Conservation (phyloP, 352 stramenopile genomes). For the Globisporangium rhizosaccharum region DNA sequence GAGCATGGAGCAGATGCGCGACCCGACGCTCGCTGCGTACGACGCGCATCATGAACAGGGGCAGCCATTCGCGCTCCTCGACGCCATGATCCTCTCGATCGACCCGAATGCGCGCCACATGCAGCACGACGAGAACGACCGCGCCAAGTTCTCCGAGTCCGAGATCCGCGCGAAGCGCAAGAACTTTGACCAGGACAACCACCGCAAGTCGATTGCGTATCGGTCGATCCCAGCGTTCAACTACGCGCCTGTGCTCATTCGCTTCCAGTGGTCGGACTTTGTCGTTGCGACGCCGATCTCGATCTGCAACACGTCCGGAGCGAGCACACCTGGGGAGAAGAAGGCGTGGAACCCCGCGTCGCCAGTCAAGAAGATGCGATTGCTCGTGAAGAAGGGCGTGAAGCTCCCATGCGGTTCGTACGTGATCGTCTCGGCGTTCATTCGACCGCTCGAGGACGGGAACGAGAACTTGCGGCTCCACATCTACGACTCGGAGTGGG, state of each 20-base stretch:
- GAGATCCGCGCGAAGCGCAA: constrained; percentile 57
- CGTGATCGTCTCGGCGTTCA: constrained; percentile 63
- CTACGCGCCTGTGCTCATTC: constrained; percentile 52
- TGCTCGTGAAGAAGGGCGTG: constrained; percentile 51
- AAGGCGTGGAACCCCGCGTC: constrained; percentile 20
- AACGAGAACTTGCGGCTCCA: constrained; percentile 69
- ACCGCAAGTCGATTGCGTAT: constrained; percentile 51
- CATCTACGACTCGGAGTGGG: constrained; percentile 64
- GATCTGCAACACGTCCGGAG: neutral
- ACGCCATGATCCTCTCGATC: constrained; percentile 48
- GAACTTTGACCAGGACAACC: constrained; percentile 52
- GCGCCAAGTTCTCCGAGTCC: constrained; percentile 15
- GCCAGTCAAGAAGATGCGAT: constrained; percentile 46
- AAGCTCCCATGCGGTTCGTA: constrained; percentile 57
- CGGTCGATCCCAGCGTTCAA: constrained; percentile 64
- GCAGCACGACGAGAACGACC: constrained; percentile 40
- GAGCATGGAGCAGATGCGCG: constrained; percentile 21
- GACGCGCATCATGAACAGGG: constrained; percentile 45
- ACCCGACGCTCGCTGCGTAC: constrained; percentile 50
- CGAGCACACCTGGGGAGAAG: neutral
- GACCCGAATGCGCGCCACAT: constrained; percentile 41
- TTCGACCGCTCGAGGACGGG: constrained; percentile 58
- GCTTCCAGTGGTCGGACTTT: constrained; percentile 75
- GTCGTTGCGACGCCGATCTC: constrained; percentile 52
- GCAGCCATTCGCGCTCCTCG: constrained; percentile 43